These are phyloP conservation scores for Acacia acuminata DNA, from an alignment of 306 rosid genomes.

Conservation along the genomic window DNA sequence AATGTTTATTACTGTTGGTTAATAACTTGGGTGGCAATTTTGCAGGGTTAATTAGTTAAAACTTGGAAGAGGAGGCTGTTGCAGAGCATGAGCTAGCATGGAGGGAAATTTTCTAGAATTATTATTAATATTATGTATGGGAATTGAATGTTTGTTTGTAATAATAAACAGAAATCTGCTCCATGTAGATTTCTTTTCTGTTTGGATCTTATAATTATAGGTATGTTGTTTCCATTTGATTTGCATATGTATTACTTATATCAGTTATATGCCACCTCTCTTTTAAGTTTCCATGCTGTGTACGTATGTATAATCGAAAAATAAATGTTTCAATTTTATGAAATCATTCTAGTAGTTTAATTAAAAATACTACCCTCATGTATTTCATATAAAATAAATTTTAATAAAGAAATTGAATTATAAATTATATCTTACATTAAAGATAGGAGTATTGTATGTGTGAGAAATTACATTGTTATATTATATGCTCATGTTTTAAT, in stretches of 20 bases:
- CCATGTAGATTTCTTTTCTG: slow-evolving; percentile 33
- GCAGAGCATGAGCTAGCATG: slow-evolving; percentile 29
- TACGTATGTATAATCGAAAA: background rate
- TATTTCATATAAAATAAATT: too few species aligned
- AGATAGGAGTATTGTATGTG: too few species aligned
- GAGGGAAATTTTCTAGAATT: slow-evolving; percentile 15
- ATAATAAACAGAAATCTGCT: slow-evolving; percentile 43
- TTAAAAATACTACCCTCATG: too few species aligned
- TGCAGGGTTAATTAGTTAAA: slow-evolving; percentile 50
- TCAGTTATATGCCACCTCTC: background rate
- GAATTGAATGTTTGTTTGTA: background rate
- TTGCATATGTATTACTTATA: background rate
- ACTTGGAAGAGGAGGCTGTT: slow-evolving; percentile 24
- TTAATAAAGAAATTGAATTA: too few species aligned
- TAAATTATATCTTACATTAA: too few species aligned
- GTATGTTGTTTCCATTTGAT: background rate
- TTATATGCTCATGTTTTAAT: background rate
- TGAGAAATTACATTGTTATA: background rate
- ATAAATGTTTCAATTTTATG: background rate
- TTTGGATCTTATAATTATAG: background rate
- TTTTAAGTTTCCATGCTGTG: background rate
- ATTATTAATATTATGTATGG: background rate
- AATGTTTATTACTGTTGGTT: background rate
- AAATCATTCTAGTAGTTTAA: background rate
- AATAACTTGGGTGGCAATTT: slow-evolving; percentile 1